These are phyloP conservation scores for Debaryomyces sp. DNA, from an alignment of 1,139 yeast genomes.

Conservation along the genomic window DNA sequence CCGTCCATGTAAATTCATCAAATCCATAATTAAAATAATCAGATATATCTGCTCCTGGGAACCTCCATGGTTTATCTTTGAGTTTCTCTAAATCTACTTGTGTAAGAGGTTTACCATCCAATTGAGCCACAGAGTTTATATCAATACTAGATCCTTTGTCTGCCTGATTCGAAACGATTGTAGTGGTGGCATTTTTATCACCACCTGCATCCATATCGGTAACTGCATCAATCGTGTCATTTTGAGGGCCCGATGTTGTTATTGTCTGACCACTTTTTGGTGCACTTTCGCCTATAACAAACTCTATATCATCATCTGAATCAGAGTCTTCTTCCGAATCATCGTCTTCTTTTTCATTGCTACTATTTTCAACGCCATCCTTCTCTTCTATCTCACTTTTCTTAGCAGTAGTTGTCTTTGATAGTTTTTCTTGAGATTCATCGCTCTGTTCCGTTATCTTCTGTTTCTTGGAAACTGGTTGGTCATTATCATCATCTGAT, in stretches of 20 bases:
- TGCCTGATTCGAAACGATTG: constrained; percentile 35
- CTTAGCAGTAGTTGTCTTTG: constrained; percentile 21
- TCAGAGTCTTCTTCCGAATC: constrained; percentile 40
- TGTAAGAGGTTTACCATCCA: constrained; percentile 82
- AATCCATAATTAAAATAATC: constrained; percentile 97
- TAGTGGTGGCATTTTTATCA: constrained; percentile 24
- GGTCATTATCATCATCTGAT: constrained; percentile 55
- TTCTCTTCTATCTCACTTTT: constrained; percentile 29
- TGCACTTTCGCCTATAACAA: constrained; percentile 36
- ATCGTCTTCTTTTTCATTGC: constrained; percentile 34
- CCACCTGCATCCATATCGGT: constrained; percentile 50
- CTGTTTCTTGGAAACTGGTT: constrained; percentile 22
- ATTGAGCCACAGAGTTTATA: constrained; percentile 75
- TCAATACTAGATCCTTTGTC: constrained; percentile 56
- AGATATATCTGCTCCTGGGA: constrained; percentile 92
- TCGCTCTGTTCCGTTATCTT: constrained; percentile 18
- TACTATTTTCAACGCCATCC: constrained; percentile 27
- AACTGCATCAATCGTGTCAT: constrained; percentile 24
- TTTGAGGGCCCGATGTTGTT: constrained; percentile 24
- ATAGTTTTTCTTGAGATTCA: constrained; percentile 22
- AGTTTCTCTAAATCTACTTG: constrained; percentile 80
- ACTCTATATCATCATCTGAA: constrained; percentile 49
- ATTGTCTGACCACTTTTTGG: constrained; percentile 23
- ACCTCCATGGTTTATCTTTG: constrained; percentile 96
- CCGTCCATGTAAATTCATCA: constrained; percentile 95